phyloP scores from a whole-genome alignment of 129 eudicot genomes.

The Smallanthus sonchifolius region DNA sequence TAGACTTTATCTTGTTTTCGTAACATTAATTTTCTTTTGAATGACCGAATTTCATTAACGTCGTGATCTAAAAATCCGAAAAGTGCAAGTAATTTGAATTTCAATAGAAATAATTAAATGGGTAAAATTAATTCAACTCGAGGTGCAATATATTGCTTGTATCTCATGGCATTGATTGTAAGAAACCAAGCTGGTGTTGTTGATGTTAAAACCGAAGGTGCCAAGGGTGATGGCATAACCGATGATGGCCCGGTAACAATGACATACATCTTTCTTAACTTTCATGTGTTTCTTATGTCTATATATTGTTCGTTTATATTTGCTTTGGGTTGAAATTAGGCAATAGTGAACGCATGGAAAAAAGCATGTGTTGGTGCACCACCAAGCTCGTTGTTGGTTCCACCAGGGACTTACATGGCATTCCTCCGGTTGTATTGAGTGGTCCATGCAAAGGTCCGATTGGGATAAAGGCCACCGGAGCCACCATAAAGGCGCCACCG shows the following conservation, averaged over 20 bases:
- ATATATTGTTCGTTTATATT: not conserved
- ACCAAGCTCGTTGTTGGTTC: constrained; percentile 23
- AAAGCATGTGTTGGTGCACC: constrained; percentile 22
- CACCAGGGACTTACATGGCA: constrained; percentile 29
- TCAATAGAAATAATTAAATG: constrained; percentile 19
- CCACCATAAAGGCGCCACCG: constrained; percentile 31
- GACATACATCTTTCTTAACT: not conserved
- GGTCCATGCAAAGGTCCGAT: constrained; percentile 38
- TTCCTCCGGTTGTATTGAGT: not conserved
- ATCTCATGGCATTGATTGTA: constrained; percentile 6
- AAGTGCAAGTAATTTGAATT: not conserved
- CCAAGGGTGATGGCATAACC: constrained; percentile 36
- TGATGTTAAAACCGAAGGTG: constrained; percentile 29
- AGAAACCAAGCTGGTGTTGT: constrained; percentile 23
- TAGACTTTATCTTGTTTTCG: too few relatives aligned
- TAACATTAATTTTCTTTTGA: not conserved
- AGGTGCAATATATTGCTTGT: constrained; percentile 6
- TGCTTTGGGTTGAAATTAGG: constrained; percentile 1
- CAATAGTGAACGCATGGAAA: constrained; percentile 20
- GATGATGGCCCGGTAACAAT: constrained; percentile 34
- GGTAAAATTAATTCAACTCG: not conserved
- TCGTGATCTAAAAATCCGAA: not conserved
- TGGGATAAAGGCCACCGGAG: constrained; percentile 28
- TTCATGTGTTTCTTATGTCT: not conserved
- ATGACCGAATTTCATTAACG: not conserved